Base-by-base conservation (phyloP, 192 early-diverging fungal genomes). In the Coemansia sp. region DNA sequence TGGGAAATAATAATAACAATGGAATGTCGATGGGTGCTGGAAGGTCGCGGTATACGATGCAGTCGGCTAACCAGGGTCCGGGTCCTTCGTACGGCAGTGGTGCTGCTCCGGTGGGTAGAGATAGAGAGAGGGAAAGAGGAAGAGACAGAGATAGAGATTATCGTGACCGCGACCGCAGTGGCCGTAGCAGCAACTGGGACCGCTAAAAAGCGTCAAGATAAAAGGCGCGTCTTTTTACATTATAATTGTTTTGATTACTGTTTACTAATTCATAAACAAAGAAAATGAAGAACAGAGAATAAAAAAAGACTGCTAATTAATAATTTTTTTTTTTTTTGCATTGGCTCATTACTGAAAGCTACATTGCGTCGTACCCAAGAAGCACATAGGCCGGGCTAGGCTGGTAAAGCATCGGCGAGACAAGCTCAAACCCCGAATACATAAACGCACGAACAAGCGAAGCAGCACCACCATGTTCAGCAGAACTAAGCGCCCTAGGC, bases 361-460 rank as follows among this genome's bases (percentile, higher is more conserved):
- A 83, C 81, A 88, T 69, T 63, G 73, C 70, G 48, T 89, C 86
- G 63, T 87, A 86, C 10, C 87, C 87, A 17, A 89, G 73, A 6
- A 89, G 61, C 11, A 86, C 68, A 56, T 77, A 89, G 4, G 66
- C 65, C 18, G 83, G 66, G 62, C 70, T 82, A 56, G 87, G 87
- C 45, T 83, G 78, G 72, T 87, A 87, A 31, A 84, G 64, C 57
- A 79, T 60, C 11, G 86, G 87, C 38, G 83, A 68, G 25, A 89
- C 80, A 60, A 87, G 66, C 60, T 85, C 80, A 66, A 89, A 89
- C 14, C 87, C 87, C 50, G 87, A 74, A 73, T 89, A 87, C 85
- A 89, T 67, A 56, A 87, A 89, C 10, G 86, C 87, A 56, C 86
- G 86, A 17, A 83, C 75, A 22, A 89, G 66, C 38, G 70, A 67